Conservation (phyloP, 768 basidiomycete genomes). For the Trametes gibbosa region DNA sequence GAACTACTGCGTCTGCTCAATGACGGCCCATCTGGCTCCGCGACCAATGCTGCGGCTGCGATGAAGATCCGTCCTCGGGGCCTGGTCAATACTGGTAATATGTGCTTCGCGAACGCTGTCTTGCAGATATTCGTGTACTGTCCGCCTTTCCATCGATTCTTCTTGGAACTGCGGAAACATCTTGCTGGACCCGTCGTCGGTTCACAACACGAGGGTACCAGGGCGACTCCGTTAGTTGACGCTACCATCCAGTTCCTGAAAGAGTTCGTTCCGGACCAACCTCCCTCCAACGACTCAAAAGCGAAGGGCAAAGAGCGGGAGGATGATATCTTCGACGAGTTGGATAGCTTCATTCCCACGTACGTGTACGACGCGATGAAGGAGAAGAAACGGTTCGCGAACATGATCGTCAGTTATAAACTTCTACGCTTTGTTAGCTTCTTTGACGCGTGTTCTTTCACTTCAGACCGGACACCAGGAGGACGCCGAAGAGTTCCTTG, state of each 20-base stretch:
- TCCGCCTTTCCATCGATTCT: slow-evolving; percentile 78
- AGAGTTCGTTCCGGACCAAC: slow-evolving; percentile 55
- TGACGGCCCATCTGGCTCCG: slow-evolving; percentile 31
- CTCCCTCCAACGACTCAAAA: slow-evolving; percentile 26
- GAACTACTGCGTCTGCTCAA: slow-evolving; percentile 58
- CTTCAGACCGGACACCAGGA: slow-evolving; percentile 87
- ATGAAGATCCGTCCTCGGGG: slow-evolving; percentile 64
- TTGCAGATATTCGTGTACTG: slow-evolving; percentile 89
- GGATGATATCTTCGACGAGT: slow-evolving; percentile 47
- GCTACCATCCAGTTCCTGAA: slow-evolving; percentile 72
- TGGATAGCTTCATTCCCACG: slow-evolving; percentile 78
- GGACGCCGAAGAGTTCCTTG: slow-evolving; percentile 98
- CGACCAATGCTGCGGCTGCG: slow-evolving; percentile 9
- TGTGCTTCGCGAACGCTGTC: slow-evolving; percentile 97
- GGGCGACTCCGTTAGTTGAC: slow-evolving; percentile 57
- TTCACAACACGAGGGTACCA: slow-evolving; percentile 29
- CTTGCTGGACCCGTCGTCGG: slow-evolving; percentile 36
- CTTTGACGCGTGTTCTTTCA: slow-evolving; percentile 5
- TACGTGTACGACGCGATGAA: slow-evolving; percentile 92
- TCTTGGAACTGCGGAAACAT: slow-evolving; percentile 65
- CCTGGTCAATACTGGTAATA: slow-evolving; percentile 90
- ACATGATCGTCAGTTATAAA: slow-evolving; percentile 69
- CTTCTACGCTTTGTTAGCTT: background rate
- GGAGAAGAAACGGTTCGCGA: slow-evolving; percentile 89
- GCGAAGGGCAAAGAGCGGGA: slow-evolving; percentile 42